A percentile compares a stretch with the other conserved stretches of the same genome.
Evolutionary conservation across 2,329 filamentous ascomycete genomes (phyloP).

Genomic region (Cordyceps tenuipes): DNA sequence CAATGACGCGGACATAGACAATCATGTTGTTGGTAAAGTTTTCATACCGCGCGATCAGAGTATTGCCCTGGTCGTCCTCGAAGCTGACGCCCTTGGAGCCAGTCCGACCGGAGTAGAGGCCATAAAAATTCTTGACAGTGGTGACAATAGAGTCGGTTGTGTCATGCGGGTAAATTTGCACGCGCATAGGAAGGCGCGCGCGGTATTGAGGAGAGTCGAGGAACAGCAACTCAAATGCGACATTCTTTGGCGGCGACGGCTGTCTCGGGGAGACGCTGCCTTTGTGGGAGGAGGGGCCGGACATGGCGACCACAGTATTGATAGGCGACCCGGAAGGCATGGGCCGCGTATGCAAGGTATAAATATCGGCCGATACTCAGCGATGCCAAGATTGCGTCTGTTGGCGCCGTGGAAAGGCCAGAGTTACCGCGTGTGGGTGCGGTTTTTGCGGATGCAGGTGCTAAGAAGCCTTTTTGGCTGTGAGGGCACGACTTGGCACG

Average conservation of each 20-base stretch:
- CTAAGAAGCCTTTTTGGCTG: background rate
- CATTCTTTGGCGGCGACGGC: conserved; percentile 54
- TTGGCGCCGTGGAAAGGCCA: conserved; percentile 8
- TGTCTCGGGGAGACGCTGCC: conserved; percentile 41
- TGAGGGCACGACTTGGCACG: background rate
- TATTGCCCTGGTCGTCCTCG: conserved; percentile 81
- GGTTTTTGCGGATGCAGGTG: conserved; percentile 23
- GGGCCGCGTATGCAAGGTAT: conserved; percentile 19
- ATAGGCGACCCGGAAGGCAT: conserved; percentile 43
- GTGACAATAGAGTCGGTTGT: conserved; percentile 96
- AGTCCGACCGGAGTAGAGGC: conserved; percentile 69
- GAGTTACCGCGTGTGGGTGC: conserved; percentile 14
- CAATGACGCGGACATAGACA: conserved; percentile 83
- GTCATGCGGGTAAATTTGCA: conserved; percentile 91
- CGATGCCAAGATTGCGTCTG: background rate
- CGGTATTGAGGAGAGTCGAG: conserved; percentile 58
- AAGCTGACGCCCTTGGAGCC: conserved; percentile 83
- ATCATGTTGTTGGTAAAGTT: conserved; percentile 91
- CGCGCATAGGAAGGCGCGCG: conserved; percentile 73
- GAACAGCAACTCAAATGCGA: conserved; percentile 71
- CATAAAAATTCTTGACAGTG: conserved; percentile 98
- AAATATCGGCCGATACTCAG: conserved; percentile 19
- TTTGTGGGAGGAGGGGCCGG: conserved; percentile 30
- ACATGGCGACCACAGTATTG: conserved; percentile 25
- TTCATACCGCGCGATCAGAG: conserved; percentile 90